Evolutionary conservation across 2,329 filamentous ascomycete species (phyloP).

Genomic region (Chaetothyriales sp.): DNA sequence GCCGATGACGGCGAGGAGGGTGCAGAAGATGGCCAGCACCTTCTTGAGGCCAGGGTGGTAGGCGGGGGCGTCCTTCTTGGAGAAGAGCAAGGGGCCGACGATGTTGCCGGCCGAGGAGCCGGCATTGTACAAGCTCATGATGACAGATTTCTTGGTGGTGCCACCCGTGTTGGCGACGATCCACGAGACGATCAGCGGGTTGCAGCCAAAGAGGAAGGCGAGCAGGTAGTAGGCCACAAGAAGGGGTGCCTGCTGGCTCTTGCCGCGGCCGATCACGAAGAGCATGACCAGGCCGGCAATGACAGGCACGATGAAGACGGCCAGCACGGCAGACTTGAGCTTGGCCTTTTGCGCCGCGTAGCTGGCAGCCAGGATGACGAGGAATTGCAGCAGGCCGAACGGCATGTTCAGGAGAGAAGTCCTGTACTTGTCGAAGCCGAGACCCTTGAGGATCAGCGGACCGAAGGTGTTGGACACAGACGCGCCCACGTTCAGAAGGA

Average conservation of each 20-base stretch:
- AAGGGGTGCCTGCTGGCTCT: constrained; percentile 31
- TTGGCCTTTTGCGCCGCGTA: constrained; percentile 43
- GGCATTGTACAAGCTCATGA: constrained; percentile 50
- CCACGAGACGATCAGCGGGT: constrained; percentile 53
- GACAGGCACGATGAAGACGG: constrained; percentile 42
- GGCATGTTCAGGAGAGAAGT: constrained; percentile 52
- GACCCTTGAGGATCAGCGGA: constrained; percentile 45
- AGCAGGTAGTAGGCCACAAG: constrained; percentile 51
- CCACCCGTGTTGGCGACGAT: constrained; percentile 55
- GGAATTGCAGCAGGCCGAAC: constrained; percentile 46
- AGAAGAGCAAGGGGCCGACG: constrained; percentile 50
- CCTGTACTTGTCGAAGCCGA: constrained; percentile 44
- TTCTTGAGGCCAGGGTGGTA: constrained; percentile 44
- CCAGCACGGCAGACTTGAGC: constrained; percentile 42
- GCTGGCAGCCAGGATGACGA: constrained; percentile 44
- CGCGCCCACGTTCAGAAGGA: constrained; percentile 50
- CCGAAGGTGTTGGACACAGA: constrained; percentile 51
- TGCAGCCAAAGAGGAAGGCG: constrained; percentile 50
- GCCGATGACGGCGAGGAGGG: constrained; percentile 37
- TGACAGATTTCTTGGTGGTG: constrained; percentile 50
- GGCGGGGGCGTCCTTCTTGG: constrained; percentile 39
- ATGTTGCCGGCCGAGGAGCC: constrained; percentile 50
- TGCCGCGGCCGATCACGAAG: constrained; percentile 35
- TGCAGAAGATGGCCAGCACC: constrained; percentile 40
- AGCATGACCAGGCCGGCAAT: constrained; percentile 40